phyloP scores from a whole-genome alignment of 2,329 filamentous ascomycete species.

The Phaeoacremonium minimum region DNA sequence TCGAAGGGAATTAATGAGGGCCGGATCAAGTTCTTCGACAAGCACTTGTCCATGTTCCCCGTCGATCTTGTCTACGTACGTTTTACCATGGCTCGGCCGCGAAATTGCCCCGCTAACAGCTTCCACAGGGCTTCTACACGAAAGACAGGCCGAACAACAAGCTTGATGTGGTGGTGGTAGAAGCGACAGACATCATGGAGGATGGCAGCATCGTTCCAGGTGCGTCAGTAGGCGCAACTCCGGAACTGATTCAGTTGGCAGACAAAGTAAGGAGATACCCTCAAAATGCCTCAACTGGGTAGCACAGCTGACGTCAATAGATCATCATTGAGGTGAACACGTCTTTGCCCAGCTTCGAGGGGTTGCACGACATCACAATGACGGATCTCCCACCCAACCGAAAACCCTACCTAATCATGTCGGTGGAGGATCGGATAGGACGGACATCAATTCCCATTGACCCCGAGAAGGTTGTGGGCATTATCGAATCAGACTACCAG shows the following conservation, averaged over 20 bases:
- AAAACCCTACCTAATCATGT: conserved; percentile 83
- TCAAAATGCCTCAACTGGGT: not conserved
- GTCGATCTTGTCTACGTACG: conserved; percentile 75
- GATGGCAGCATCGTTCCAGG: conserved; percentile 87
- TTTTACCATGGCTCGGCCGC: conserved; percentile 1
- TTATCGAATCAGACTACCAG: conserved; percentile 80
- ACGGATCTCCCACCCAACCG: conserved; percentile 76
- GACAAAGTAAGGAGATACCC: conserved; percentile 64
- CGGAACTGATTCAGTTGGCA: conserved; percentile 84
- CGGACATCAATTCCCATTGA: conserved; percentile 79
- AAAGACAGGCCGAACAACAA: conserved; percentile 70
- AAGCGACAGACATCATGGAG: conserved; percentile 82
- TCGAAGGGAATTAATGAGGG: conserved; percentile 87
- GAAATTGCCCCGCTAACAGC: conserved; percentile 7
- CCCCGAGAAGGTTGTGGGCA: conserved; percentile 74
- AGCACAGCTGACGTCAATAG: conserved; percentile 20
- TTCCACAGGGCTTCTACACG: conserved; percentile 69
- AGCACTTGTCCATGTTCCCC: conserved; percentile 91
- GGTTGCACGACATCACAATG: conserved; percentile 86
- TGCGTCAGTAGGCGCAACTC: conserved; percentile 78
- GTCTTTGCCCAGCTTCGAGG: conserved; percentile 76
- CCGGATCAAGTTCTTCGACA: conserved; percentile 88
- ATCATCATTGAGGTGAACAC: conserved; percentile 94
- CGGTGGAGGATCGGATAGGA: conserved; percentile 82
- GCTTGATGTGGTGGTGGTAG: conserved; percentile 79